phyloP scores from a whole-genome alignment of 1,284 basidiomycete genomes.

The Lentinus polychrous region DNA sequence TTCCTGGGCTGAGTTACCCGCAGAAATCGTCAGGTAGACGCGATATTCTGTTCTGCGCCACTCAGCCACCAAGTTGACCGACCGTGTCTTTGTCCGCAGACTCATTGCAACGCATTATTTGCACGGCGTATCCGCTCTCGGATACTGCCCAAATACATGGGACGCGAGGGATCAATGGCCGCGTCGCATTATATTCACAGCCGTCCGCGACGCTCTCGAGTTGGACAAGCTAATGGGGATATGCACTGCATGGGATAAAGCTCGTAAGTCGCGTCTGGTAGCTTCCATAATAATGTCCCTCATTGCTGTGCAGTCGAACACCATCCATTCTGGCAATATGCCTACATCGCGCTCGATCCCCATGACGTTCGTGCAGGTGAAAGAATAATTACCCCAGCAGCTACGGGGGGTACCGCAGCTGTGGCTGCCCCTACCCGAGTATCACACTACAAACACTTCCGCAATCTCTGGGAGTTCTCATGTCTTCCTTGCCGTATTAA shows the following conservation, averaged over 20 bases:
- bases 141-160: conserved; percentile 52
- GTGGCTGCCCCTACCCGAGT: conserved; percentile 24
- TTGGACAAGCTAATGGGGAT: conserved; percentile 56
- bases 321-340: conserved; percentile 56
- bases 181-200: conserved; percentile 48
- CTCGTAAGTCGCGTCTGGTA: conserved; percentile 32
- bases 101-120: conserved; percentile 58
- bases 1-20: conserved; percentile 65
- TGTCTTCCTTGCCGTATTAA: conserved; percentile 71
- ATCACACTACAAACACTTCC: conserved; percentile 37
- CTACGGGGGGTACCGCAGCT: conserved; percentile 22
- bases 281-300: conserved; percentile 1
- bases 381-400: conserved; percentile 21
- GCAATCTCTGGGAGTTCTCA: conserved; percentile 32
- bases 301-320: conserved; percentile 36
- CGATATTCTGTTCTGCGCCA: conserved; percentile 14
- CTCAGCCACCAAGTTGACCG: conserved; percentile 13
- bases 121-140: conserved; percentile 35
- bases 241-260: conserved; percentile 36
- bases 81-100: conserved; percentile 30
- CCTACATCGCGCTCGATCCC: conserved; percentile 47
- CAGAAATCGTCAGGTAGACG: conserved; percentile 60
- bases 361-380: conserved; percentile 32
- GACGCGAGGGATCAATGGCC: conserved; percentile 50
- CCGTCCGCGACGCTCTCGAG: conserved; percentile 44